phyloP scores from a whole-genome alignment of 345 rosid species.

The Conringia planisiliqua region DNA sequence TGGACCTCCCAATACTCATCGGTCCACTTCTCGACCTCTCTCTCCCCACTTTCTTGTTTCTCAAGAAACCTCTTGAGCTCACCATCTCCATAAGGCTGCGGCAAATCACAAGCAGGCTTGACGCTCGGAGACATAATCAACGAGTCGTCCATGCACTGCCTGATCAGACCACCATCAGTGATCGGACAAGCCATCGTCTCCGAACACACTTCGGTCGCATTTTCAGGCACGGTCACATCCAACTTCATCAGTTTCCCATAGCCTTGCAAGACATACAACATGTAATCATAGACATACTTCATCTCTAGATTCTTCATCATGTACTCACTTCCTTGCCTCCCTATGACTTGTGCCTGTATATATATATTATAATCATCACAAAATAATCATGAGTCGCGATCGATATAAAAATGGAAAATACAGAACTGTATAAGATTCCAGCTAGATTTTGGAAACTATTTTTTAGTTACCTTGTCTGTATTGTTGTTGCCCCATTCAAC shows the following conservation, averaged over 20 bases:
- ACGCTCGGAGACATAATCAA: slow-evolving; percentile 44
- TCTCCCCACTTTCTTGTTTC: slow-evolving; percentile 26
- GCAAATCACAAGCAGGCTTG: slow-evolving; percentile 45
- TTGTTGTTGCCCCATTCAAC: slow-evolving; percentile 55
- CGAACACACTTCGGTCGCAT: slow-evolving; percentile 38
- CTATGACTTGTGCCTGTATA: slow-evolving; percentile 50
- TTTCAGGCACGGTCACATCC: slow-evolving; percentile 39
- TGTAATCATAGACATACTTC: slow-evolving; percentile 56
- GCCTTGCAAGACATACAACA: slow-evolving; percentile 46
- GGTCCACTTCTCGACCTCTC: slow-evolving; percentile 36
- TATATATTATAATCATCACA: not conserved
- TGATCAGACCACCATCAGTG: slow-evolving; percentile 31
- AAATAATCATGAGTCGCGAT: not conserved
- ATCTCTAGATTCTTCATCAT: slow-evolving; percentile 42
- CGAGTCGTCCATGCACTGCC: slow-evolving; percentile 48
- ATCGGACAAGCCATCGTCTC: slow-evolving; percentile 44
- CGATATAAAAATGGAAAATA: not conserved
- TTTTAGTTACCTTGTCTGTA: slow-evolving; percentile 28
- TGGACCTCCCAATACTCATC: slow-evolving; percentile 24
- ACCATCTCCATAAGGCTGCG: slow-evolving; percentile 32
- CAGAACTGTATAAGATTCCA: not conserved
- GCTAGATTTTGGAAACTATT: not conserved
- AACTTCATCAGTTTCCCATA: slow-evolving; percentile 52
- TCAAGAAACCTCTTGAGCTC: slow-evolving; percentile 27
- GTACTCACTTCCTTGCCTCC: slow-evolving; percentile 46